Evolutionary conservation across 2,329 filamentous ascomycete species (phyloP), one percentile per base, ranked within the genome.

Genomic region (Hymenoscyphus scutula): DNA sequence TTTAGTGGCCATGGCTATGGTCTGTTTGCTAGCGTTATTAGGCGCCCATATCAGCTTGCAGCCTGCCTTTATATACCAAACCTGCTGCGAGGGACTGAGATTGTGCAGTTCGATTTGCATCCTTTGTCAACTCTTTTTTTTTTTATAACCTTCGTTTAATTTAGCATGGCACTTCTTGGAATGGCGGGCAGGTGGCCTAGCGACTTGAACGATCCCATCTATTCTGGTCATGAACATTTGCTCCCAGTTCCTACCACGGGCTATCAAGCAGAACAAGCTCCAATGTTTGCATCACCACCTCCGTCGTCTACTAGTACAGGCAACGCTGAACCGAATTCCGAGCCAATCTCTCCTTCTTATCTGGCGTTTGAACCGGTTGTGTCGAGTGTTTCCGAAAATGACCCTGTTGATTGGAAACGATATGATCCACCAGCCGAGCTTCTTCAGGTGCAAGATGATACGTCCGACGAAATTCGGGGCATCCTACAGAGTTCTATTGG

Each of bases 361-460:
- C 38, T 69, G 25, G n/a, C 64, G 15, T 67, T 68, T 17, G 63
- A 67, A 37, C 66, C 69, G 41, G 66, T 67, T 7, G 60, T 68
- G 13, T 65, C 66, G 23, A 67, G 63, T 19, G 67, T 67, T 15
- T 34, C 67, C 0, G 59, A 61, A 5, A 59, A 57, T 17, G 58
- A 64, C 15, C 53, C 58, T 15, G 72, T 77, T 37, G 77, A 81
- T 68, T 84, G 82, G 80, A 76, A 74, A 41, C 71, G 76, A 58
- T 82, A 81, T 65, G 75, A 77, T 2, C 80, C 81, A 3, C 83
- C 83, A 0, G 67, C 70, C 11, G 77, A 75, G 0, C 70, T 85
- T 6, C 72, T 62, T 4, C 74, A 77, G 32, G 68, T 74, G 0
- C 74, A 77, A 17, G 76, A 77, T 41, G 67, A 76, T 59, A 75